A percentile compares a stretch with the other conserved stretches of the same genome.
Conservation (phyloP, 371 early-diverging fungal species). For the Entomophthora muscae region DNA sequence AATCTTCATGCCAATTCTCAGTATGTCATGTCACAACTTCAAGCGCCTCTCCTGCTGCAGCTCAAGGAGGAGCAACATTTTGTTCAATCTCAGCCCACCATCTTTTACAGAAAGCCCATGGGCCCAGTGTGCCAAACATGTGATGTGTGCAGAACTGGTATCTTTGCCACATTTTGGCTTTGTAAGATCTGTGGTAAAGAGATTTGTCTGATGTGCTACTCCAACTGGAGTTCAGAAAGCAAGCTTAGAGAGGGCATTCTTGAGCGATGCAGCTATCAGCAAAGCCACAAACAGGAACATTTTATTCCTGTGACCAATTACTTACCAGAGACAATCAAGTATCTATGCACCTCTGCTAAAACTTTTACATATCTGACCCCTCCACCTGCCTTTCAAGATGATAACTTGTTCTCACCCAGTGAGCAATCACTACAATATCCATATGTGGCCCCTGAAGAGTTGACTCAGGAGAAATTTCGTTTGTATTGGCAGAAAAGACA, state of each 20-base stretch:
- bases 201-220: conserved; percentile 30
- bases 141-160: conserved; percentile 24
- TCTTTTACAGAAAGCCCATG: background rate
- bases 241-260: background rate
- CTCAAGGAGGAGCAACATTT: background rate
- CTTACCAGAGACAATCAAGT: conserved; percentile 8
- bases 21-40: background rate
- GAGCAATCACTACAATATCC: background rate
- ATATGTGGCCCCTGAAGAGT: background rate
- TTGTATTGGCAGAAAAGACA: background rate
- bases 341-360: conserved; percentile 8
- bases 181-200: conserved; percentile 33
- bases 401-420: background rate
- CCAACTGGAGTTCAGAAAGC: conserved; percentile 12
- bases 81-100: background rate
- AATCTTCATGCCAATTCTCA: background rate
- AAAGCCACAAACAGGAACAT: conserved; percentile 7
- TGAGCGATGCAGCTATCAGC: background rate
- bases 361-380: background rate
- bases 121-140: conserved; percentile 21
- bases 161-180: conserved; percentile 24
- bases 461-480: background rate
- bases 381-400: background rate
- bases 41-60: background rate
- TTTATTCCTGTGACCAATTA: conserved; percentile 21